Percentiles rank a stretch among this genome's conserved stretches.
Evolutionary conservation across 768 basidiomycete species (phyloP).

Genomic region (Gloeopeniophorella convolvens): DNA sequence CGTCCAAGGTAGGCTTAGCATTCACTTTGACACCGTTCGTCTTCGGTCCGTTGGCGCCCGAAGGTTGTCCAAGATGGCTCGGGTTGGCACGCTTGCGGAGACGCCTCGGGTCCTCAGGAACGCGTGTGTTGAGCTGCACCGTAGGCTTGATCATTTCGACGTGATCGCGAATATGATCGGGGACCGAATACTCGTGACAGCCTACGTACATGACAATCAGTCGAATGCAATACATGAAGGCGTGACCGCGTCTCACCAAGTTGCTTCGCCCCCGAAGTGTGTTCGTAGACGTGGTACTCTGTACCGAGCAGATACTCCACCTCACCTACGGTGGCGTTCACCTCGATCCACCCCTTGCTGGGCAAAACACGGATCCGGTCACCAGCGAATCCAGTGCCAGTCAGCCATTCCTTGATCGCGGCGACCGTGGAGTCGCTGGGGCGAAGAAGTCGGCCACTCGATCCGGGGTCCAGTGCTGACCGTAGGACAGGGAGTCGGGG

Average conservation of each 20-base stretch:
- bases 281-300: constrained; percentile 36
- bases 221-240: neutral
- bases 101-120: neutral
- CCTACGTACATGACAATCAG: constrained; percentile 13
- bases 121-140: constrained; percentile 32
- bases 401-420: constrained; percentile 36
- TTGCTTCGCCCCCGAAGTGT: constrained; percentile 31
- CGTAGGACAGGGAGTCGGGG: constrained; percentile 39
- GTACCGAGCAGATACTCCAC: constrained; percentile 39
- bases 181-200: constrained; percentile 36
- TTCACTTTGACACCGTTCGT: constrained; percentile 19
- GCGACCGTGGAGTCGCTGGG: constrained; percentile 33
- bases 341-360: constrained; percentile 36
- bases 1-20: constrained; percentile 21
- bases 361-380: constrained; percentile 30
- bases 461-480: constrained; percentile 38
- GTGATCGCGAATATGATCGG: constrained; percentile 31
- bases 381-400: constrained; percentile 30
- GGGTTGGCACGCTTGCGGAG: constrained; percentile 14
- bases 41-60: constrained; percentile 16
- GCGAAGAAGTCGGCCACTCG: constrained; percentile 37
- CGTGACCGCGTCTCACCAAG: constrained; percentile 26
- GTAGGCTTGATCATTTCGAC: constrained; percentile 40
- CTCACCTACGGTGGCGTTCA: constrained; percentile 36
- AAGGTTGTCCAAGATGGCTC: constrained; percentile 25